Evolutionary conservation across 768 basidiomycete genomes (phyloP), one percentile per base, ranked within the genome.

Genomic region (Epithele typhae): DNA sequence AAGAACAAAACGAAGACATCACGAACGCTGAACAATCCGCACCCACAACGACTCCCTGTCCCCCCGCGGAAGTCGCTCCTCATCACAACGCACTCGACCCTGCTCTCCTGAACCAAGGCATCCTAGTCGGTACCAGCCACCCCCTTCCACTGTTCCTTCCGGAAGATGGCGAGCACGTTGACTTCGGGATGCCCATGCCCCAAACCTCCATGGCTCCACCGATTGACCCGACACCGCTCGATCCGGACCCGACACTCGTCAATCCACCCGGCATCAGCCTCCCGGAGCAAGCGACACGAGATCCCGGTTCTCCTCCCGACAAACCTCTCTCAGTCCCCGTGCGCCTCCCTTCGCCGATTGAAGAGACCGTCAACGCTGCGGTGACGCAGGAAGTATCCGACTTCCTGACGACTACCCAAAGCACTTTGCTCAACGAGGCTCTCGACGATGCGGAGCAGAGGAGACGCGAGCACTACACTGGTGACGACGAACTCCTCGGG

Each of bases 351-450:
- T 62, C 74, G 0, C 67, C 67, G 12, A 65, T 81, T 1, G 87
- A 91, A 24, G 76, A 79, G 47, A 72, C 78, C 2, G 75, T 82
- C 5, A 79, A 83, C 23, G 74, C 73, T 23, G 76, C 73, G 1
- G 74, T 92, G 18, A 74, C 79, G 0, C 77, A 82, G 47, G 89
- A 92, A 62, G 82, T 94, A 1, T 69, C 79, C 1, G 75, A 72
- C 2, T 84, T 82, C 56, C 70, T 93, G 24, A 69, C 75, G 45
- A 81, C 78, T 43, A 64, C 76, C 14, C 78, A 83, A 59, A 82
- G 84, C 12, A 61, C 74, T n/a, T 62, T 75, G 61, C 68, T 89
- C 8, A 65, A 71, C 5, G 69, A 72, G 17, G 84, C 87, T 14
- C 70, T 92, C 9, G 74, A 85, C 41, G 81, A 84, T 59, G 84